Base-by-base conservation (phyloP, 345 rosid species). In the Sisymbrium irio region DNA sequence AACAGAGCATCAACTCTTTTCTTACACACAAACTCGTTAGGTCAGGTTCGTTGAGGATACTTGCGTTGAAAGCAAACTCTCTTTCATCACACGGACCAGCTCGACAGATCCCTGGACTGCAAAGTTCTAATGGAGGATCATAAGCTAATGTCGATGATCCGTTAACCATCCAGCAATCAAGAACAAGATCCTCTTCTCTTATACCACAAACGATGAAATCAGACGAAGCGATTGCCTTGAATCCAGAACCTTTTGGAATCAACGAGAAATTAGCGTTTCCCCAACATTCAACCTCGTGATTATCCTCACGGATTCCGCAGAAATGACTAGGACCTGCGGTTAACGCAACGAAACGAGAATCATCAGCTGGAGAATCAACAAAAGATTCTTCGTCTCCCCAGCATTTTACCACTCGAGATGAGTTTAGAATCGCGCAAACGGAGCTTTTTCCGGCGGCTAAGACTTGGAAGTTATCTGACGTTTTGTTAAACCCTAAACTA, bases 281-380 rank as follows among this genome's bases (percentile, higher is more conserved):
- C 97, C 97, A 91, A 69, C 99, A 95, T 40, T 84, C 89, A 56
- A 87, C 87, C 42, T 83, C 93, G 57, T 91, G 97, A 67, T 84
- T 82, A 79, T 91, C 97, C 61, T 84, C 84, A 17, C 96, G 85
- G 45, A 95, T 88, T 18, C 92, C 99, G 17, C 97, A 95, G 63
- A 84, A 95, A 81, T 91, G 88, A 20, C 70, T 64, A 67, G 89
- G 85, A 17, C 99, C 97, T 5, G 97, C 87, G 6, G 97, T 68
- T 39, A 95, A 78, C 0, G 84, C 83, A 7, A 84, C 90, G 58
- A 88, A 91, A 5, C 62, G 70, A 55, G 82, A 69, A 13, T 46
- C 49, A 68, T 79, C 83, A 0, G 11, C 42, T 0, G 85, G 88
- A 47, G 62, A 80, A 20, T 51, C 45, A 2, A 54, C 51, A n/a